These are phyloP conservation scores for Aspergillus carlsbadensis DNA, from an alignment of 495 filamentous ascomycete species.

Conservation along the genomic window DNA sequence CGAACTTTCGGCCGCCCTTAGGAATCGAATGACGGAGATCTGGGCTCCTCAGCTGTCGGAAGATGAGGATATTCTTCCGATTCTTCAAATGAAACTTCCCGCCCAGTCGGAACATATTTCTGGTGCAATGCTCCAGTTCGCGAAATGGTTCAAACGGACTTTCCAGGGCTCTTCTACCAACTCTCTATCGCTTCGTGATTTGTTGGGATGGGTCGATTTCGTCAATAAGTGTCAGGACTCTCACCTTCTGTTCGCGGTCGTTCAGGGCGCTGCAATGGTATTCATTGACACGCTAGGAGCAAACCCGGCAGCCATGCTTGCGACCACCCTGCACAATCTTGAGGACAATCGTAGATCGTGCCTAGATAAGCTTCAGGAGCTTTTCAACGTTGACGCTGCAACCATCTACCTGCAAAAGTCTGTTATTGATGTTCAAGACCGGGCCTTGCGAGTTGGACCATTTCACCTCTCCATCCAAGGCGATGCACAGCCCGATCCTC, in stretches of 20 bases:
- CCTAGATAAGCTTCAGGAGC: conserved; percentile 64
- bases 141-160: conserved; percentile 83
- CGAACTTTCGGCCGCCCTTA: conserved; percentile 90
- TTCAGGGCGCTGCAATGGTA: conserved; percentile 91
- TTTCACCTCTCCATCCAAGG: conserved; percentile 62
- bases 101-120: conserved; percentile 46
- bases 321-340: conserved; percentile 57
- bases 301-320: conserved; percentile 82
- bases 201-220: conserved; percentile 92
- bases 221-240: conserved; percentile 61
- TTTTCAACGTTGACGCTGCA: conserved; percentile 63
- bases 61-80: conserved; percentile 80
- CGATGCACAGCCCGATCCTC: conserved; percentile 49
- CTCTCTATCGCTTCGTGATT: conserved; percentile 83
- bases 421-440: conserved; percentile 45
- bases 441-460: conserved; percentile 61
- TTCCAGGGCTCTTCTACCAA: conserved; percentile 71
- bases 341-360: conserved; percentile 66
- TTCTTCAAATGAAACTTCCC: conserved; percentile 72
- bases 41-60: conserved; percentile 88
- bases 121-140: conserved; percentile 74
- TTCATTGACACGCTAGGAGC: conserved; percentile 94
- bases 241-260: conserved; percentile 57
- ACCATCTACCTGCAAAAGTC: conserved; percentile 60
- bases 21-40: conserved; percentile 97